Evolutionary conservation across 139 green algal species (phyloP).

Genomic region (Desmodesmus armatus): DNA sequence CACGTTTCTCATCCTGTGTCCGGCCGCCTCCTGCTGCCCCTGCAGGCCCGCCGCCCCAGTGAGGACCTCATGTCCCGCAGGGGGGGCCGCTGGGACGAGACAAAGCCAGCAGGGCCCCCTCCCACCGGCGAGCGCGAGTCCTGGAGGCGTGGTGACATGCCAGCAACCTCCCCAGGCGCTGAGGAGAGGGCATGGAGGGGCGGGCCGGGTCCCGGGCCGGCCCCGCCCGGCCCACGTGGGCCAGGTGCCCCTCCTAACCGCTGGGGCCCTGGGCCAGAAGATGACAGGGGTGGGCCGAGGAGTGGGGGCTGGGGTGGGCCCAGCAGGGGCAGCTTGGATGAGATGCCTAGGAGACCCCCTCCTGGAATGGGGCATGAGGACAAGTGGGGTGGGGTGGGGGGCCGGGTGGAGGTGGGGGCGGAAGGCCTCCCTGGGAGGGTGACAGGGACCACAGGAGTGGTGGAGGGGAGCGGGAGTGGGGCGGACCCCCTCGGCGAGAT

Average conservation of each 20-base stretch:
- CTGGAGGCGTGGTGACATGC: too few species aligned
- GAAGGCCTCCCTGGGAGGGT: too few species aligned
- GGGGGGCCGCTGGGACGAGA: conserved; percentile 39
- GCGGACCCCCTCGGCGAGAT: conserved; percentile 1
- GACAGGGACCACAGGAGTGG: not conserved
- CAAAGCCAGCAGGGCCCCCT: not conserved
- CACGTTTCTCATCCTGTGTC: too few species aligned
- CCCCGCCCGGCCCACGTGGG: not conserved
- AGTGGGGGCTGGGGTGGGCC: not conserved
- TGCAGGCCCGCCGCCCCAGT: conserved; percentile 7
- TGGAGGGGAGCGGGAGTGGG: not conserved
- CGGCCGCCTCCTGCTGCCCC: too few species aligned
- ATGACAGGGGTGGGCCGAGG: too few species aligned
- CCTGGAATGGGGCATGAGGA: conserved; percentile 40
- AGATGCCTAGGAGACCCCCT: conserved; percentile 20
- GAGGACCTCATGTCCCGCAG: not conserved
- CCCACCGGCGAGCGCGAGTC: too few species aligned
- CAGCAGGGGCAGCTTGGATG: conserved; percentile 34
- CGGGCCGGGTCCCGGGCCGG: too few species aligned
- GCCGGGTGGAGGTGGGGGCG: too few species aligned
- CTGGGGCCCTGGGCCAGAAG: conserved; percentile 11
- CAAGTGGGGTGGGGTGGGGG: conserved; percentile 10
- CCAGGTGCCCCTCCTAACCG: not conserved
- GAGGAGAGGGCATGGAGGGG: too few species aligned
- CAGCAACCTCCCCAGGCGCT: too few species aligned